Percentiles rank a stretch among this genome's conserved stretches.
Evolutionary conservation across 176 grass and related monocot genomes (phyloP).

Genomic region (Cocos nucifera): DNA sequence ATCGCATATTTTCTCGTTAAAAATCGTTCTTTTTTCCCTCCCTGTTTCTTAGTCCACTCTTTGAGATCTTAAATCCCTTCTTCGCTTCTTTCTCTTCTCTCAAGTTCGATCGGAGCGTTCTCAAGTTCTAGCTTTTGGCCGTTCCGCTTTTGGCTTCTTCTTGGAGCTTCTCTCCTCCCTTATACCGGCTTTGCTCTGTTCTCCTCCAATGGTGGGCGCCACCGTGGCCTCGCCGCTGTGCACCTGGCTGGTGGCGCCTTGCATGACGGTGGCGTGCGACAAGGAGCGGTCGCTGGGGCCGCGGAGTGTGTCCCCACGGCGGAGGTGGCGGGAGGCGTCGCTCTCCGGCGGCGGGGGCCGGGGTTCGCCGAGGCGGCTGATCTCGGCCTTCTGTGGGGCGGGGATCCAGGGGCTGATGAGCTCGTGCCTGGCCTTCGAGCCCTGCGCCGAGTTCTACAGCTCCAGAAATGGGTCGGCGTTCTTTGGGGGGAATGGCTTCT

Average conservation of each 20-base stretch:
- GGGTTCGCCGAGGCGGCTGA: neutral
- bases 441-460: neutral
- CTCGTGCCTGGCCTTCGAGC: constrained; percentile 4
- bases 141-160: no score
- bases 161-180: no score
- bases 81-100: no score
- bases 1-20: no score
- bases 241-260: constrained; percentile 68
- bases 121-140: no score
- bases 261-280: constrained; percentile 41
- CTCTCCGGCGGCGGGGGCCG: constrained; percentile 27
- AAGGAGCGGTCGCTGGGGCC: constrained; percentile 13
- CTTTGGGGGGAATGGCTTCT: neutral
- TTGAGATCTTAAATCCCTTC: neutral
- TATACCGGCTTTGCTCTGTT: no score
- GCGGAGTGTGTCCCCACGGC: neutral
- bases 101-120: no score
- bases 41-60: neutral
- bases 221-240: constrained; percentile 49
- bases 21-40: no score
- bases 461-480: neutral
- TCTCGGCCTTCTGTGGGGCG: neutral
- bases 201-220: constrained; percentile 27
- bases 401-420: constrained; percentile 3
- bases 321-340: constrained; percentile 10